Evolutionary conservation across 768 basidiomycete species (phyloP), one percentile per base, ranked within the genome.

Genomic region (Naganishia vishniacii): DNA sequence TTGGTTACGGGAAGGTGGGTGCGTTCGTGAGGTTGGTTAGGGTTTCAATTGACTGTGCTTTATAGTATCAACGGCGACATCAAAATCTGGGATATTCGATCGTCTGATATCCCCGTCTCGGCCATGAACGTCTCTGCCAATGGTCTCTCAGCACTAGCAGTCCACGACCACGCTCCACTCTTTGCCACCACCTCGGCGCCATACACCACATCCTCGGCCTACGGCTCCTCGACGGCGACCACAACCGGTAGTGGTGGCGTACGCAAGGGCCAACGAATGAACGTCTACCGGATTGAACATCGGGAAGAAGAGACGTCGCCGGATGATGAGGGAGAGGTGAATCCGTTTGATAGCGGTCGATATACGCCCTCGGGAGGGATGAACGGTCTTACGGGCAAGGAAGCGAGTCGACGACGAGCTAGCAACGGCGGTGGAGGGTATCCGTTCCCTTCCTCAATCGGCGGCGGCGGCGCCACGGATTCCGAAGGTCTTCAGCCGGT

Each of bases 51-150:
- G 46, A 18, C 20, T 28, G 18, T 20, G 11, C 25, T 16, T 13
- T 42, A 16, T 69, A 97, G 95, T 70, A 77, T 90, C 74, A 88
- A 89, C 71, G 95, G 95, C 0, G 85, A 89, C 70, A 87, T 95
- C 44, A 88, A 88, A 71, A 78, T 98, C 9, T 98, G 92, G 87
- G 95, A 99, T 77, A 79, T 88, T 31, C 85, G 95, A 61, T 82
- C 83, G 4, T 73, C 80, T 2, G 84, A 87, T 46, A 77, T 76
- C 31, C 82, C 89, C 5, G 72, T 84, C 13, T 80, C 84, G 51
- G 82, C 83, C 41, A 85, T 88, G 82, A 81, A 86, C 41, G 74
- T 84, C 25, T 84, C 87, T 68, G 82, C 84, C 1, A 78, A 84
- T 31, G 91, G 92, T 11, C 80, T 97, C 48, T 84, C 89, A 11